Base-by-base conservation (phyloP, 1,284 basidiomycete species). In the Naganishia liquefaciens region DNA sequence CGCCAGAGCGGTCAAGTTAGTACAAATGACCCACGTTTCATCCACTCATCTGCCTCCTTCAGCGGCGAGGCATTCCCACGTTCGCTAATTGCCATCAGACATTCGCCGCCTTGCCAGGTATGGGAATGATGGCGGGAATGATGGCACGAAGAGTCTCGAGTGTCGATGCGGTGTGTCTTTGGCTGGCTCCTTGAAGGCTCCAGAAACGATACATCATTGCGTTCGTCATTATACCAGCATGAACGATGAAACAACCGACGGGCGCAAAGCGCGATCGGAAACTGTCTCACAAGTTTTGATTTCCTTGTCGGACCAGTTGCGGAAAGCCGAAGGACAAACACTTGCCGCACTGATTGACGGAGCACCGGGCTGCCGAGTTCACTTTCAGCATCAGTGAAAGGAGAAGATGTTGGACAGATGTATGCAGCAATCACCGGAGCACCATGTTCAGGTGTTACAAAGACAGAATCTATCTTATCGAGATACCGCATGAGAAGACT, bases 11-110 rank as follows among this genome's bases (percentile, higher is more conserved):
- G 7, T 13, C 19, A 42, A 43, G 19, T 9, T 15, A n/a, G 28
- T 9, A 27, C 13, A 19, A 15, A 33, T 13, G 5, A 60, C 64
- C 61, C 51, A 65, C 64, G 42, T 37, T 65, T 65, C 64, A 65
- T 65, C 64, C 64, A 65, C 44, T 60, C 64, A 60, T 65, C 64
- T 39, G 40, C 51, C 15, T 60, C 46, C 57, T 40, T 60, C 33
- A 60, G 46, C 57, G 46, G 49, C 37, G 40, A 39, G 57, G 37
- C 46, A 49, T 60, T 60, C 46, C 57, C 57, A 19, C 57, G 57
- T 50, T 50, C 57, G 47, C 57, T 60, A 50, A 33, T 37, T 49
- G 46, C 30, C 57, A 60, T 60, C 57, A 46, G 33, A 47, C 57
- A 60, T 60, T 60, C 46, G 57, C 57, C 46, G 30, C 17, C 47